Evolutionary conservation across 257 asterid genomes (phyloP).

Genomic region (Misopates orontium): DNA sequence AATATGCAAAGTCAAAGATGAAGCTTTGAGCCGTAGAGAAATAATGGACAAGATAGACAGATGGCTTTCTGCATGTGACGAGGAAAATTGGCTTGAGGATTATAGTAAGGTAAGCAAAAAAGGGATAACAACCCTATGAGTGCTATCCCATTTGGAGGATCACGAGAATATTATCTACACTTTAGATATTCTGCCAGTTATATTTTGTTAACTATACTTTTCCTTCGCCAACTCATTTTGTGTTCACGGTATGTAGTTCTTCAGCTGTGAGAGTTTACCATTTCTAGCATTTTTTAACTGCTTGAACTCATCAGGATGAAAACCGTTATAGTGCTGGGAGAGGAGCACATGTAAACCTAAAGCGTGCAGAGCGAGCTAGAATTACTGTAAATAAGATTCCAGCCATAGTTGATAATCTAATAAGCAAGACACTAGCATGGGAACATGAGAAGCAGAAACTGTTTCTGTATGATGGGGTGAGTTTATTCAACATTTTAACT

Average conservation of each 20-base stretch:
- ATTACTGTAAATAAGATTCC: constrained; percentile 75
- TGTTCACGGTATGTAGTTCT: constrained; percentile 14
- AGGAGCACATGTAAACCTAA: constrained; percentile 86
- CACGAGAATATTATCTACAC: neutral
- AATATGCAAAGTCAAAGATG: constrained; percentile 66
- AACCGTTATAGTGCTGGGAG: constrained; percentile 93
- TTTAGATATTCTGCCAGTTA: neutral
- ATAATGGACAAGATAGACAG: constrained; percentile 77
- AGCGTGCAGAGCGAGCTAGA: constrained; percentile 96
- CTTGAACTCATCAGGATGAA: constrained; percentile 49
- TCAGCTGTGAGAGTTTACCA: neutral
- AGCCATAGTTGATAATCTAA: constrained; percentile 80
- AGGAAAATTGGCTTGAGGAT: constrained; percentile 94
- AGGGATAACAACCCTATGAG: neutral
- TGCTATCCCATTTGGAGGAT: constrained; percentile 1
- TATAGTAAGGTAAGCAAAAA: constrained; percentile 65
- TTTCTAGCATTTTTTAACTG: constrained; percentile 4
- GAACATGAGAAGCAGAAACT: constrained; percentile 76
- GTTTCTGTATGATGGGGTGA: constrained; percentile 91
- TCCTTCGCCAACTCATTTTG: neutral
- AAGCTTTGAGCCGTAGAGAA: constrained; percentile 81
- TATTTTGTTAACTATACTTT: neutral
- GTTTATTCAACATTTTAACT: constrained; percentile 27
- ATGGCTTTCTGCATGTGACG: constrained; percentile 96
- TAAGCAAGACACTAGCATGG: constrained; percentile 76